These are phyloP conservation scores for Berberis vulgaris DNA, from an alignment of 164 flowering plant species.

Conservation along the genomic window DNA sequence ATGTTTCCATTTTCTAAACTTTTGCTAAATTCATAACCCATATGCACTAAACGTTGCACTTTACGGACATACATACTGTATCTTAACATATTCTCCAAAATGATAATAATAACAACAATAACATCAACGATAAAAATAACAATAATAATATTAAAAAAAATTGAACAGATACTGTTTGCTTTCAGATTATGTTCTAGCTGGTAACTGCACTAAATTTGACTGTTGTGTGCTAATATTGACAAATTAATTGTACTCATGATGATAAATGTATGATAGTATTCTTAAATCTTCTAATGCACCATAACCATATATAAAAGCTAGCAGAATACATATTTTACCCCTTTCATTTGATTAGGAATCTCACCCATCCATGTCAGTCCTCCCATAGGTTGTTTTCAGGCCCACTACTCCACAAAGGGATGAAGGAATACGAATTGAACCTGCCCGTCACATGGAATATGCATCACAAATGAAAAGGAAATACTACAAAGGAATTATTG, in stretches of 20 bases:
- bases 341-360: neutral
- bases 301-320: neutral
- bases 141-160: too few relatives aligned
- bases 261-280: neutral
- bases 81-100: too few relatives aligned
- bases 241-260: neutral
- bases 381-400: slow-evolving; percentile 76
- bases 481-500: slow-evolving; percentile 1
- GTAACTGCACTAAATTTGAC: too few relatives aligned
- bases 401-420: slow-evolving; percentile 97
- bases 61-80: too few relatives aligned
- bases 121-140: too few relatives aligned
- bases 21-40: too few relatives aligned
- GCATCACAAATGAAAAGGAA: slow-evolving; percentile 5
- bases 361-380: slow-evolving; percentile 40
- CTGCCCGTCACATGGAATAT: slow-evolving; percentile 31
- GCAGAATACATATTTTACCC: neutral
- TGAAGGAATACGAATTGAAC: slow-evolving; percentile 90
- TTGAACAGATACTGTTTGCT: too few relatives aligned
- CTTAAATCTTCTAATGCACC: neutral
- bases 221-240: neutral
- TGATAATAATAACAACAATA: too few relatives aligned
- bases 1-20: too few relatives aligned
- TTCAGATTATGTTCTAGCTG: too few relatives aligned
- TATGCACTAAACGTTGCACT: too few relatives aligned